A percentile compares a stretch with the other conserved stretches of the same genome.
Evolutionary conservation across 2,329 filamentous ascomycete genomes (phyloP).

Genomic region (Fusarium scirpi): DNA sequence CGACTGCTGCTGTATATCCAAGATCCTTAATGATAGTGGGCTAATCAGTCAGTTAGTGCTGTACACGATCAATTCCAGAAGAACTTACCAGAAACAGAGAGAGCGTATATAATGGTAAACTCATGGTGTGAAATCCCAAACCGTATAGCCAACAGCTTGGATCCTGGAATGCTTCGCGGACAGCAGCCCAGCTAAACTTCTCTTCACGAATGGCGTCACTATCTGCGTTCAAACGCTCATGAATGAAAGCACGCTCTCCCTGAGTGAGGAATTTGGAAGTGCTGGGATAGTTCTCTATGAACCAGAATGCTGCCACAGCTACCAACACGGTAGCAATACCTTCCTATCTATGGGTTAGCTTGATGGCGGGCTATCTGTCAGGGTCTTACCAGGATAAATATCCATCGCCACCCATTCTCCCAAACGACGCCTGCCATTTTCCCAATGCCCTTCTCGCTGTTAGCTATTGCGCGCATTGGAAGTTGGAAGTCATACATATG

Average conservation of each 20-base stretch:
- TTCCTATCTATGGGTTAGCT: conserved; percentile 53
- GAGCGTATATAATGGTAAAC: conserved; percentile 69
- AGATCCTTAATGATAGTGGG: conserved; percentile 67
- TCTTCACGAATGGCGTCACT: conserved; percentile 78
- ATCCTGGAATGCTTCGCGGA: conserved; percentile 72
- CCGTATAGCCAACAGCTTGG: conserved; percentile 80
- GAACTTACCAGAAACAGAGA: conserved; percentile 64
- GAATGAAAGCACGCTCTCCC: conserved; percentile 67
- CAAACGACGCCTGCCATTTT: conserved; percentile 66
- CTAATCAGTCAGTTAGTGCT: neutral
- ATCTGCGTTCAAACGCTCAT: conserved; percentile 73
- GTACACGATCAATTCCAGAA: fast-evolving
- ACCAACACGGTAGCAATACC: conserved; percentile 67
- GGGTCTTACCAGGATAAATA: conserved; percentile 66
- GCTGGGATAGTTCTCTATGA: conserved; percentile 75
- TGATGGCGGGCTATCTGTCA: fast-evolving
- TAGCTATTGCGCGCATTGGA: neutral
- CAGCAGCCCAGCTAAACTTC: conserved; percentile 75
- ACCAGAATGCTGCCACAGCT: conserved; percentile 63
- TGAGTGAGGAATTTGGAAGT: conserved; percentile 69
- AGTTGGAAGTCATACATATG: conserved; percentile 56
- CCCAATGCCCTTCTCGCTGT: conserved; percentile 59
- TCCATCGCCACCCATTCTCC: conserved; percentile 67
- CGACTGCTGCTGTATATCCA: conserved; percentile 64
- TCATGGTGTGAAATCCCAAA: conserved; percentile 78